These are phyloP conservation scores for Suillus variegatus DNA, from an alignment of 768 basidiomycete genomes.

Conservation along the genomic window DNA sequence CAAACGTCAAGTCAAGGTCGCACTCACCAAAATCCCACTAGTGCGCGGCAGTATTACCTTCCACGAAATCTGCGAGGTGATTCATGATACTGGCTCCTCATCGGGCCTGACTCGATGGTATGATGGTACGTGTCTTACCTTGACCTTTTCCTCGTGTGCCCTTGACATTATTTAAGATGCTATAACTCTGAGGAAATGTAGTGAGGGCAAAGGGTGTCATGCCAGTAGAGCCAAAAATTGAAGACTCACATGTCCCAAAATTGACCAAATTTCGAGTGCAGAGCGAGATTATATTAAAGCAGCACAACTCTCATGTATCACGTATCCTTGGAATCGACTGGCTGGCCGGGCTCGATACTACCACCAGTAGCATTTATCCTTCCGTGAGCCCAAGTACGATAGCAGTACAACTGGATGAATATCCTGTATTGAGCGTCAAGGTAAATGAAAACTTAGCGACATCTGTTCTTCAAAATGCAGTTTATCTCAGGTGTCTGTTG, in stretches of 20 bases:
- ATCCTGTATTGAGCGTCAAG: not conserved
- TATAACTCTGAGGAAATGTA: not conserved
- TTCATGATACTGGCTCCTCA: too few species aligned
- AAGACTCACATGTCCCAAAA: not conserved
- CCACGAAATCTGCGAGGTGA: too few species aligned
- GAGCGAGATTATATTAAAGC: not conserved
- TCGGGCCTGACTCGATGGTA: too few species aligned
- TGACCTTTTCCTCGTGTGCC: too few species aligned
- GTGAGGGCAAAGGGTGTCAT: not conserved
- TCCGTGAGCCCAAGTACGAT: too few species aligned
- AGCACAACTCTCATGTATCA: not conserved
- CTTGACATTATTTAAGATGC: too few species aligned
- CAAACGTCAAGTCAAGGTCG: too few species aligned
- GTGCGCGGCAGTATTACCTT: too few species aligned
- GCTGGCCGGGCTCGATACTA: not conserved
- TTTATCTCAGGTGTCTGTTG: not conserved
- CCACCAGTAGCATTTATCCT: not conserved
- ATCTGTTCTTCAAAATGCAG: not conserved
- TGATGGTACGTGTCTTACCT: too few species aligned
- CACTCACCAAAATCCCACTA: too few species aligned
- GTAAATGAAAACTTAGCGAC: not conserved
- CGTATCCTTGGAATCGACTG: not conserved
- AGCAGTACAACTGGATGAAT: not conserved
- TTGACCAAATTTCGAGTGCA: not conserved
- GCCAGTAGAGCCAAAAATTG: not conserved